phyloP scores from a whole-genome alignment of 2,329 filamentous ascomycete species.

The Penicillium sp. region DNA sequence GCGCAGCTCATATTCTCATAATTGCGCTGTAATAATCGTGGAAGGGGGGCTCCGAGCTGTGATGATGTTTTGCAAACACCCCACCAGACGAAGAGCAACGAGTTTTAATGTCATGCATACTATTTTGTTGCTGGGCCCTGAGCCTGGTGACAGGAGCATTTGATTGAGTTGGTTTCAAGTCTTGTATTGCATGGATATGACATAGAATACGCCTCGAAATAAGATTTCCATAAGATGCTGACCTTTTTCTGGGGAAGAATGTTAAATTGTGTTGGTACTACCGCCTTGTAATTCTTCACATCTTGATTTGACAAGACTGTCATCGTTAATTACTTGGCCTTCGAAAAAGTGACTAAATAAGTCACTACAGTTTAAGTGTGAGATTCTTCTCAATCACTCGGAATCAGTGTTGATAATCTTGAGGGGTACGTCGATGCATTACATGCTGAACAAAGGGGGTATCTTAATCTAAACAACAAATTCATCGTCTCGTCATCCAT shows the following conservation, averaged over 20 bases:
- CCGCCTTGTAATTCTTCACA: too few species aligned
- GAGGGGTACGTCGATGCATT: neutral
- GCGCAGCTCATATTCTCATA: conserved; percentile 29
- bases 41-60: conserved; percentile 19
- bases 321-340: too few species aligned
- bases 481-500: neutral
- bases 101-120: conserved; percentile 41
- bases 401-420: neutral
- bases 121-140: conserved; percentile 7
- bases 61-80: conserved; percentile 26
- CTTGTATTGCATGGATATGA: neutral
- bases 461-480: neutral
- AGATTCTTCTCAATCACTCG: neutral
- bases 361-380: neutral
- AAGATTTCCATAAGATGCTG: neutral
- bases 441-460: neutral
- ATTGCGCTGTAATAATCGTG: conserved; percentile 30
- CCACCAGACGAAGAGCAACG: conserved; percentile 34
- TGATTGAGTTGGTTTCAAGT: neutral
- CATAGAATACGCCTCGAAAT: neutral
- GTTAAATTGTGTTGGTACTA: too few species aligned
- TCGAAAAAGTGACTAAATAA: too few species aligned
- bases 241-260: neutral
- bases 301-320: too few species aligned
- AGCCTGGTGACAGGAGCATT: conserved; percentile 15